Base-by-base conservation (phyloP, 345 rosid species). In the Bruguiera parviflora region DNA sequence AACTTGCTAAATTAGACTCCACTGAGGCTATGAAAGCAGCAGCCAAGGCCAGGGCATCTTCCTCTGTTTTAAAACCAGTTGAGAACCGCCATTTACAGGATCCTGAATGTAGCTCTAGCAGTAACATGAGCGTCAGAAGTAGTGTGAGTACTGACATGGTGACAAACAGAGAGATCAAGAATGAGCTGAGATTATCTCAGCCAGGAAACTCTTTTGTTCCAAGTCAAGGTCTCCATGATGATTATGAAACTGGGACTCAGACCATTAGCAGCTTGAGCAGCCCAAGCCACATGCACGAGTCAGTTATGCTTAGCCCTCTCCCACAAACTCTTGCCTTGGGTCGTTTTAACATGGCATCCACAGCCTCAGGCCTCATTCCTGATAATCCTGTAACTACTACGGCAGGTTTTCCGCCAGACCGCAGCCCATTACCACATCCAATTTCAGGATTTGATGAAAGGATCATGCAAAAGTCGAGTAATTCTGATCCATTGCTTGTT, bases 31-130 rank as follows among this genome's bases (percentile, higher is more conserved):
- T 87, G 77, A 90, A 82, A 64, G 99, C 99, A 60, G 99, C 96
- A 35, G 96, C 97, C 35, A 92, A 86, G 79, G 99, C 97, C 64
- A 89, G 99, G 81, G 99, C 96, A 43, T 90, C 99, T 3, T 95
- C 97, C 29, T 95, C 99, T 33, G 96, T 95, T 57, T 65, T 95
- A 63, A 82, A 87, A 63, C 96, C 96, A 18, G 79, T 92, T 66
- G 92, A 89, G 56, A 84, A 74, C 72, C 93, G 71, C 22, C 88
- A 70, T 65, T 22, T 75, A 51, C 82, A 69, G 2, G 92, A 93
- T 78, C 70, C 88, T 66, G 99, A 89, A 52, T 74, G 73, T 76
- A 92, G 99, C 81, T 91, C 96, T 46, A 91, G 95, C 66, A 81
- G 92, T 65, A 91, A 89, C 77, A 67, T 84, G 73, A 92, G 99